Evolutionary conservation across 2,329 filamentous ascomycete genomes (phyloP).

Genomic region (Aureobasidium sp.): DNA sequence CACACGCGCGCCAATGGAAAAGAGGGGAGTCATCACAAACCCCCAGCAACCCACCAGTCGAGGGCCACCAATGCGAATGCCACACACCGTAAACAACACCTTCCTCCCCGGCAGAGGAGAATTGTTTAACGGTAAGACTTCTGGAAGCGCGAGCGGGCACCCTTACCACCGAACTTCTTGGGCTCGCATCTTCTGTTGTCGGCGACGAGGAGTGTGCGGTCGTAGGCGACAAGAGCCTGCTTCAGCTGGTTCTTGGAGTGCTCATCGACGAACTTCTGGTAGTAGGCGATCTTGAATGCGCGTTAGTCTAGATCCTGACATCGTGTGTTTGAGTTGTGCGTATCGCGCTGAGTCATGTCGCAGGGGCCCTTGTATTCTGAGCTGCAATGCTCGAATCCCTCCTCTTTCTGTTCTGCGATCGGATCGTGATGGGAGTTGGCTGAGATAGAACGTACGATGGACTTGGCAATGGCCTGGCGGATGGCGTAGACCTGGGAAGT

Average conservation of each 20-base stretch:
- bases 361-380: not conserved
- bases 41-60: slow-evolving; percentile 7
- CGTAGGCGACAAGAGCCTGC: slow-evolving; percentile 91
- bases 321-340: not conserved
- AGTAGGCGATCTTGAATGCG: slow-evolving; percentile 65
- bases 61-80: slow-evolving; percentile 4
- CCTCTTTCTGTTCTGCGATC: not conserved
- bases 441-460: slow-evolving; percentile 51
- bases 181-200: slow-evolving; percentile 99
- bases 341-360: not conserved
- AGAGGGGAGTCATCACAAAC: not conserved
- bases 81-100: slow-evolving; percentile 9
- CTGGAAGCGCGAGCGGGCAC: slow-evolving; percentile 95
- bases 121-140: slow-evolving; percentile 91
- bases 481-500: slow-evolving; percentile 96
- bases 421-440: not conserved
- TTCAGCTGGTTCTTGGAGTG: slow-evolving; percentile 99
- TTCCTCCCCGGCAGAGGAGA: slow-evolving; percentile 3
- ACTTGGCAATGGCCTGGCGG: slow-evolving; percentile 98
- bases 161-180: slow-evolving; percentile 94
- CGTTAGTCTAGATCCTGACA: slow-evolving; percentile 6
- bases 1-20: slow-evolving; percentile 1
- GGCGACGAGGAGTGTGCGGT: slow-evolving; percentile 94
- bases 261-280: slow-evolving; percentile 99
- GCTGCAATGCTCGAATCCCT: not conserved